These are phyloP conservation scores for Pseudopithomyces maydicus DNA, from an alignment of 2,329 filamentous ascomycete genomes.

Conservation along the genomic window DNA sequence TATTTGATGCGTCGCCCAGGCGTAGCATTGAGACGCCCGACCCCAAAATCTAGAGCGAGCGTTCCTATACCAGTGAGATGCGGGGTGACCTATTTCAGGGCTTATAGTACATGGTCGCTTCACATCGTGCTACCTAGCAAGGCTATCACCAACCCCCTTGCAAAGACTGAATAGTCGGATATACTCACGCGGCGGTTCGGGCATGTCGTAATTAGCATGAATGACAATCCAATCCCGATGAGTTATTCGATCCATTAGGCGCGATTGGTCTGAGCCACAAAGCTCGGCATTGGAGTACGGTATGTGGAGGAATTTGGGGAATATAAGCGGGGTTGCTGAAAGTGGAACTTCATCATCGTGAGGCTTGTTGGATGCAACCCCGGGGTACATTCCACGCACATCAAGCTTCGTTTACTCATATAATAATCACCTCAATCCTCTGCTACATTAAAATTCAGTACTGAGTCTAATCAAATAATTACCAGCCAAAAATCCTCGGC, in stretches of 20 bases:
- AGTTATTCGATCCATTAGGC: not conserved
- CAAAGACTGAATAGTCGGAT: too few relatives aligned
- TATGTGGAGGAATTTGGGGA: constrained; percentile 5
- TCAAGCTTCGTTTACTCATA: not conserved
- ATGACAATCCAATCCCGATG: not conserved
- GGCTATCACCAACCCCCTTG: too few relatives aligned
- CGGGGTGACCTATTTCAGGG: too few relatives aligned
- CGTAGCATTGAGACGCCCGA: not conserved
- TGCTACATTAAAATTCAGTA: too few relatives aligned
- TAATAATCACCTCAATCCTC: not conserved
- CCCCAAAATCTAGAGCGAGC: not conserved
- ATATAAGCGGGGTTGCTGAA: constrained; percentile 1
- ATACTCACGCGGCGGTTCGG: not conserved
- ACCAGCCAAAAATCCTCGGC: not conserved
- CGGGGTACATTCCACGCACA: not conserved
- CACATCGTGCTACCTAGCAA: too few relatives aligned
- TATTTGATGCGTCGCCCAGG: not conserved
- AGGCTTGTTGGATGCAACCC: not conserved
- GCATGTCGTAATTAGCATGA: not conserved
- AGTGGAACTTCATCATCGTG: not conserved
- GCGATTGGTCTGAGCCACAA: not conserved
- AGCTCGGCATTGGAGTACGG: constrained; percentile 5
- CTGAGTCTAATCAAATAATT: not conserved
- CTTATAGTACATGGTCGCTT: too few relatives aligned
- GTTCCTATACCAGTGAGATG: not conserved